Percentiles rank a stretch among this genome's conserved stretches.
Conservation (phyloP, 345 rosid species). For the Pseudoturritis turrita region DNA sequence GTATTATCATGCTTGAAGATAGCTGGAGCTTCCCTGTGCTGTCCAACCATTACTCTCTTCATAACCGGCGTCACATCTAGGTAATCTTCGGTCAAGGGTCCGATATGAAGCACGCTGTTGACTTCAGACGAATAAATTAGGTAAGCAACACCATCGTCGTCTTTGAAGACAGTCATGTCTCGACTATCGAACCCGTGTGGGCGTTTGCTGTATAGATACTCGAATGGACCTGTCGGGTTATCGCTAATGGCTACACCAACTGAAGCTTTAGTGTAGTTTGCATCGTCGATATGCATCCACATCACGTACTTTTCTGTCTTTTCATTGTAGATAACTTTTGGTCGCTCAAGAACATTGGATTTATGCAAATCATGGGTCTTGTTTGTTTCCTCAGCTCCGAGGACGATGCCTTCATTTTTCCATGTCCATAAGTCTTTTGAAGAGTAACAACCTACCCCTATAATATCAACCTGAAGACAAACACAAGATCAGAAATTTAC, state of each 20-base stretch:
- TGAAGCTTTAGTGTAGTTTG: conserved; percentile 89
- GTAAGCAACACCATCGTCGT: conserved; percentile 73
- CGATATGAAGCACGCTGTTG: conserved; percentile 88
- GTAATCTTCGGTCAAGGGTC: conserved; percentile 69
- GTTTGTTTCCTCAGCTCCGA: conserved; percentile 63
- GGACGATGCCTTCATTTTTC: conserved; percentile 86
- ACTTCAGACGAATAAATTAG: conserved; percentile 77
- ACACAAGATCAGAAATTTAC: neutral
- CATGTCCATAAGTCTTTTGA: conserved; percentile 90
- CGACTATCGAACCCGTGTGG: conserved; percentile 89
- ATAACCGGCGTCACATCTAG: conserved; percentile 51
- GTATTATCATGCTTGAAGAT: conserved; percentile 68
- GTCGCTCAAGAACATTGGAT: conserved; percentile 88
- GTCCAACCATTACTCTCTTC: conserved; percentile 61
- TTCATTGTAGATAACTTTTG: conserved; percentile 81
- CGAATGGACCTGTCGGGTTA: conserved; percentile 77
- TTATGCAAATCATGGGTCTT: conserved; percentile 77
- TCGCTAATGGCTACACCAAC: conserved; percentile 76
- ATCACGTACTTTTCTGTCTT: conserved; percentile 73
- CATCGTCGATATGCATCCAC: conserved; percentile 98
- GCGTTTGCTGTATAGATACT: conserved; percentile 62
- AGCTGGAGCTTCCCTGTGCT: conserved; percentile 91
- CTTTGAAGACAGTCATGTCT: conserved; percentile 95
- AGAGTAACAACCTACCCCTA: conserved; percentile 95
- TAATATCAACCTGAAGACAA: conserved; percentile 72